These are phyloP conservation scores for Psidium friedrichsthalianum DNA, from an alignment of 345 rosid genomes.

Conservation along the genomic window DNA sequence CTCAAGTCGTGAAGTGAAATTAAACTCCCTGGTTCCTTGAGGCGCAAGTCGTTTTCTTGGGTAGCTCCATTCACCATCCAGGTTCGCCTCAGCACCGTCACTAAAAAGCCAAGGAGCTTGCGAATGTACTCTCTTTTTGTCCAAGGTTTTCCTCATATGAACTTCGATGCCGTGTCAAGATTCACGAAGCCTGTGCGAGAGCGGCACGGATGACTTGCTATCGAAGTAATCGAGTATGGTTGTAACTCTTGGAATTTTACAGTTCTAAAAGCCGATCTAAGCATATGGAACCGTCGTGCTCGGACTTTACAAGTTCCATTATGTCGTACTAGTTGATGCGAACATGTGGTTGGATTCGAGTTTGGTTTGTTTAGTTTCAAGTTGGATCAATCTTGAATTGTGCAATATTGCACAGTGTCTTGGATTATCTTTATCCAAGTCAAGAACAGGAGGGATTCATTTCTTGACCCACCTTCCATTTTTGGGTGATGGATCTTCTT, in stretches of 20 bases:
- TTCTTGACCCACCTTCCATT: too few relatives aligned
- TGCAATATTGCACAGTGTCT: not conserved
- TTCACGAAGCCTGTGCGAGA: not conserved
- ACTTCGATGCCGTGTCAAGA: not conserved
- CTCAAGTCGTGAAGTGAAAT: not conserved
- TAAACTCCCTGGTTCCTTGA: not conserved
- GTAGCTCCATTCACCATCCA: not conserved
- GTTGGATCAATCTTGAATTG: not conserved
- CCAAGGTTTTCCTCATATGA: not conserved
- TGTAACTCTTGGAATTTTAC: not conserved
- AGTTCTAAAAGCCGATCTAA: not conserved
- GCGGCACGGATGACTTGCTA: not conserved
- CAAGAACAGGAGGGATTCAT: too few relatives aligned
- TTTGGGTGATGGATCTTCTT: not conserved
- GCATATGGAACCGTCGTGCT: rapidly evolving
- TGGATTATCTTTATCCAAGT: not conserved
- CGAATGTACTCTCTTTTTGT: not conserved
- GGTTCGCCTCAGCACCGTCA: too few relatives aligned
- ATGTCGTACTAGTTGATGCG: not conserved
- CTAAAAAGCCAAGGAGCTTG: not conserved
- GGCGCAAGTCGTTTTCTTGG: not conserved
- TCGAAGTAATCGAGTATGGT: not conserved
- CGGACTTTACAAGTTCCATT: not conserved
- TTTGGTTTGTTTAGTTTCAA: not conserved
- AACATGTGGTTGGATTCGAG: not conserved